Base-by-base conservation (phyloP, 305 asterid species). In the Andrographis paniculata region DNA sequence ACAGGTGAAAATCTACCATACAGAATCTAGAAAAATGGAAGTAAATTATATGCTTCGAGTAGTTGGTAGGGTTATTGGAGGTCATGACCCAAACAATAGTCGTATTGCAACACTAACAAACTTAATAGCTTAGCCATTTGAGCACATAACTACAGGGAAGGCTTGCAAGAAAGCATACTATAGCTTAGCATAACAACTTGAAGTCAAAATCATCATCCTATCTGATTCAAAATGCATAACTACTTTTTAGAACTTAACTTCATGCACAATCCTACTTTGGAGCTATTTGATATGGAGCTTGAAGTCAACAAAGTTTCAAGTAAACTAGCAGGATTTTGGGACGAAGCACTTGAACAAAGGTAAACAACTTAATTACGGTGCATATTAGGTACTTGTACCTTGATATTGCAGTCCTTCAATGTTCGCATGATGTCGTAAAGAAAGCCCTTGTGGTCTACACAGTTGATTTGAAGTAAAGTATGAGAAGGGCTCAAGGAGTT, bases 391-490 rank as follows among this genome's bases (percentile, higher is more conserved):
- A 55, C 5, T 14, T 36, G 16, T 50, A 82, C 95, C 89, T 79
- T 84, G 53, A 88, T 63, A 58, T 62, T 67, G 68, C 69, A 70
- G 64, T 84, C 97, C 67, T 88, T 84, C 70, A 84, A 58, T 23
- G 91, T 77, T 42, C 87, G 56, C 71, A 79, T 62, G 55, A 79
- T 76, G 69, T 84, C 97, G 65, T 88, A 84, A 21, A 84, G 81
- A 51, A 82, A 71, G 50, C 95, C 95, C 68, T 81, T 84, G 74
- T 84, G 80, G 77, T 88, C 89, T 49, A 82, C 63, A 41, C 85
- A 82, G 55, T 31, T 68, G 50, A 88, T 84, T 81, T 84, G 97
- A 61, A 84, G 83, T 61, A 88, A 68, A 19, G 95, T 84, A 71
- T 88, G 93, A 44, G 74, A 80, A 16, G 93, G 89, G 58, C 93